Evolutionary conservation across 768 basidiomycete species (phyloP).

Genomic region (Leucogyrophana mollusca): DNA sequence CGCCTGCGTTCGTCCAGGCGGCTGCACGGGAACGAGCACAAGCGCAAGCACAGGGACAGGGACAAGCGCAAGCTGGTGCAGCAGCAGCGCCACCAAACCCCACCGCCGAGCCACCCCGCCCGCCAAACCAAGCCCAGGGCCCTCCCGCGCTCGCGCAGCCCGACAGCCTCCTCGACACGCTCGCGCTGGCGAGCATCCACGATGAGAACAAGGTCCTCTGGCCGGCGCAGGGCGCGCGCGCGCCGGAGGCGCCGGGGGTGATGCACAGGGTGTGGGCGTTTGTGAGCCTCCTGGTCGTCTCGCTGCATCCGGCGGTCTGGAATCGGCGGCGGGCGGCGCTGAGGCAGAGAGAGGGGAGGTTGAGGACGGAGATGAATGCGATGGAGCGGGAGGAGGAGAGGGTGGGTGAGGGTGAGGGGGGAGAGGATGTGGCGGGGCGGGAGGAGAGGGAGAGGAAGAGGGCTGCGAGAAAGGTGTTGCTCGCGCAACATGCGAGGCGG

Average conservation of each 20-base stretch:
- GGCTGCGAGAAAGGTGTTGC: constrained; percentile 40
- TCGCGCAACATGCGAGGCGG: constrained; percentile 48
- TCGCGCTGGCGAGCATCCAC: constrained; percentile 59
- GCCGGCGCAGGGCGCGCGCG: constrained; percentile 22
- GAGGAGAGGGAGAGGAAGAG: constrained; percentile 27
- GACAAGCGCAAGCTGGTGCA: constrained; percentile 12
- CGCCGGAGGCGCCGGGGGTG: constrained; percentile 41
- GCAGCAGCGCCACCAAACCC: constrained; percentile 12
- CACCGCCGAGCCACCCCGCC: constrained; percentile 10
- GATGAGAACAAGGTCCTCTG: constrained; percentile 52
- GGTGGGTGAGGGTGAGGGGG: constrained; percentile 17
- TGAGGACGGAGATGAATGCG: constrained; percentile 63
- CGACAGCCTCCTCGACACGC: constrained; percentile 41
- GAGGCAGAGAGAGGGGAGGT: constrained; percentile 59
- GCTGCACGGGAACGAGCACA: no score
- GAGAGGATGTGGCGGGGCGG: constrained; percentile 31
- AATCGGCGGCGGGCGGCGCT: constrained; percentile 61
- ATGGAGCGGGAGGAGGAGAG: constrained; percentile 24
- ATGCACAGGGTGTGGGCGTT: constrained; percentile 54
- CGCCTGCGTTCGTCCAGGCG: no score
- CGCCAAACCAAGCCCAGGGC: constrained; percentile 21
- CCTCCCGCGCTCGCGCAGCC: constrained; percentile 29
- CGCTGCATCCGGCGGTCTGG: constrained; percentile 74
- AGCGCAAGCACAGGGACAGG: constrained; percentile 13
- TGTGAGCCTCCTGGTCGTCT: constrained; percentile 52